A percentile compares a stretch with the other conserved stretches of the same genome.
These are phyloP conservation scores for Xylariaceae sp. DNA, from an alignment of 2,329 filamentous ascomycete genomes.

Conservation along the genomic window DNA sequence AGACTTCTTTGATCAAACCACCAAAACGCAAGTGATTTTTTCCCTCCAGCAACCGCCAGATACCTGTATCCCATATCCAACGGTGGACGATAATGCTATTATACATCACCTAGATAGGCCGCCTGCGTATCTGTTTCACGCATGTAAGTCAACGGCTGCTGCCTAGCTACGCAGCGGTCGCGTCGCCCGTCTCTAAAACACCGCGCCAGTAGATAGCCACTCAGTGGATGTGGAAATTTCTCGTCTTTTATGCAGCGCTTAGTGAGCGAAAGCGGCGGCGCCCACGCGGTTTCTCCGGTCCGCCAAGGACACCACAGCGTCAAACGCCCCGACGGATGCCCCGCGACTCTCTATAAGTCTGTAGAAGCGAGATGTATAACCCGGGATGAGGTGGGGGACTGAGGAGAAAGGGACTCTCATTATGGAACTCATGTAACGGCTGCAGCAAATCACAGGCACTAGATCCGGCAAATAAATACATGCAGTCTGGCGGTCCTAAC, in stretches of 20 bases:
- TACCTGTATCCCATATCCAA: constrained; percentile 4
- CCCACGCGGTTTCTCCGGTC: background rate
- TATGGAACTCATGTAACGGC: background rate
- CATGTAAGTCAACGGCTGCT: constrained; percentile 27
- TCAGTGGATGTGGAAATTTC: constrained; percentile 2
- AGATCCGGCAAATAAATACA: background rate
- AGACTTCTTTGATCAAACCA: no score
- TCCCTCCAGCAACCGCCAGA: background rate
- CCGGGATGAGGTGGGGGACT: constrained; percentile 17
- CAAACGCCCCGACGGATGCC: background rate
- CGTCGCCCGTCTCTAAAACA: constrained; percentile 6
- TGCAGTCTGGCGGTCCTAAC: constrained; percentile 2
- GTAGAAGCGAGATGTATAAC: background rate
- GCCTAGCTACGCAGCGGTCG: constrained; percentile 13
- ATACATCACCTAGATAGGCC: constrained; percentile 14
- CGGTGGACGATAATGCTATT: constrained; percentile 21
- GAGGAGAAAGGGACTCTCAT: constrained; percentile 11
- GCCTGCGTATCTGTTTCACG: constrained; percentile 28
- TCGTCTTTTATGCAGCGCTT: constrained; percentile 3
- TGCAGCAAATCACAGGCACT: constrained; percentile 19
- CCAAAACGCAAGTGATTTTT: no score
- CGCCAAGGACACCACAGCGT: background rate
- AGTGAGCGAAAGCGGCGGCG: background rate
- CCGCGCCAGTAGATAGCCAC: constrained; percentile 6
- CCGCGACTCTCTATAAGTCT: background rate